These are phyloP conservation scores for Wolfiporia cocos DNA, from an alignment of 1,284 basidiomycete species.

Conservation along the genomic window DNA sequence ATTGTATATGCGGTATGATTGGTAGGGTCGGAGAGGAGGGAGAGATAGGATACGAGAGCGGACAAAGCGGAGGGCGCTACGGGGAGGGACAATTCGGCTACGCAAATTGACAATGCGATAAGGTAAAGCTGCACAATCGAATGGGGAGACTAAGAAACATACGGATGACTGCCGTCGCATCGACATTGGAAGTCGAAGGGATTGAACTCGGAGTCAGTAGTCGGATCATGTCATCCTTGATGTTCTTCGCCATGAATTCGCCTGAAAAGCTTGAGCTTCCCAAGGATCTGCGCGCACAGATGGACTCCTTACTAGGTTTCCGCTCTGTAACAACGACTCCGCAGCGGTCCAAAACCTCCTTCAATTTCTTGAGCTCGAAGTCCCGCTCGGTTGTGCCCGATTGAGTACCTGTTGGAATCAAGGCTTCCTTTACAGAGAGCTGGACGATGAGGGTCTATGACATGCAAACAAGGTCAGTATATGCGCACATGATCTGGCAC, in stretches of 20 bases:
- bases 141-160: conserved; percentile 15
- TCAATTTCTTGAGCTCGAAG: conserved; percentile 82
- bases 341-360: conserved; percentile 83
- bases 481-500: not conserved
- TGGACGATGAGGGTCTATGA: conserved; percentile 89
- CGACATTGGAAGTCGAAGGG: conserved; percentile 37
- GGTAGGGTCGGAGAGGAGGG: conserved; percentile 74
- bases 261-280: conserved; percentile 34
- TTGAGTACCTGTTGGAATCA: conserved; percentile 62
- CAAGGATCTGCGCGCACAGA: not conserved
- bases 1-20: conserved; percentile 84
- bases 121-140: not conserved
- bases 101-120: no score
- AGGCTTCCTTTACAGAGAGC: conserved; percentile 93
- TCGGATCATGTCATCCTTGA: conserved; percentile 82
- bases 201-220: conserved; percentile 52
- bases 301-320: conserved; percentile 70
- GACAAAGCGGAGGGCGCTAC: conserved; percentile 76
- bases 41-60: conserved; percentile 82
- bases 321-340: conserved; percentile 88
- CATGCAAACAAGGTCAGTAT: conserved; percentile 1
- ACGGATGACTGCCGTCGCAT: conserved; percentile 44
- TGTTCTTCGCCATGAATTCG: conserved; percentile 79
- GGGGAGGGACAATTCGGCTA: conserved; percentile 76
- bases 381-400: conserved; percentile 74